Evolutionary conservation across 2,329 filamentous ascomycete species (phyloP), one percentile per base, ranked within the genome.

Genomic region (Hymenoscyphus linearis): DNA sequence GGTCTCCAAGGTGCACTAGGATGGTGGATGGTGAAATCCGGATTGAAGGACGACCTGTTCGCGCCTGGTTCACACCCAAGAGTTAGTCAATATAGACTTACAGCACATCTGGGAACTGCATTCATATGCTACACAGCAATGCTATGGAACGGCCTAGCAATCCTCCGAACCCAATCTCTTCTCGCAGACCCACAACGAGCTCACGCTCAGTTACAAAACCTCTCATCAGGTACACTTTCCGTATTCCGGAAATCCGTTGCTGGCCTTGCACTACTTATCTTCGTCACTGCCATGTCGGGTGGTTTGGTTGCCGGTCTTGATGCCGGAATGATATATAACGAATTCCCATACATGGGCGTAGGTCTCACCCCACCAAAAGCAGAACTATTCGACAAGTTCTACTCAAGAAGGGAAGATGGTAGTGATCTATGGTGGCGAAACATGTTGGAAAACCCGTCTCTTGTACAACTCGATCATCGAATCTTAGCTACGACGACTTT

Each of bases 1-100:
- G 95, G 91, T 59, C 95, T 96, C 75, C 95, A 99, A 75, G 95
- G 95, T 52, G 85, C 95, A 71, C 87, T 99, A 66, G 95, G 95
- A 59, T 99, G 95, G 95, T 99, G 95, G 92, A 99, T 99, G 95
- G 95, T 99, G 69, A 96, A 96, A 76, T 96, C 90, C 12, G 95
- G 95, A 1, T 81, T 99, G 65, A 96, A 93, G 74, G 95, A 98
- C 73, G 95, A 99, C 74, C 83, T 99, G 31, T 97, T 99, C 73
- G 90, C 90, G 22, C 89, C 91, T 2, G 95, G 93, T 13, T 89
- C 88, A 60, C 91, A 96, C 74, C 95, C 95, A 0, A 86, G 95
- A 62, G 95, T 99, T 56, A 93, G 88, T 64, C 95, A 99, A 77
- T 99, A 99, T 78, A 86, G 95, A 57, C 82, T 99, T 60, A 89